Conservation (phyloP, 2,329 filamentous ascomycete species). For the Penicillium digitatum region DNA sequence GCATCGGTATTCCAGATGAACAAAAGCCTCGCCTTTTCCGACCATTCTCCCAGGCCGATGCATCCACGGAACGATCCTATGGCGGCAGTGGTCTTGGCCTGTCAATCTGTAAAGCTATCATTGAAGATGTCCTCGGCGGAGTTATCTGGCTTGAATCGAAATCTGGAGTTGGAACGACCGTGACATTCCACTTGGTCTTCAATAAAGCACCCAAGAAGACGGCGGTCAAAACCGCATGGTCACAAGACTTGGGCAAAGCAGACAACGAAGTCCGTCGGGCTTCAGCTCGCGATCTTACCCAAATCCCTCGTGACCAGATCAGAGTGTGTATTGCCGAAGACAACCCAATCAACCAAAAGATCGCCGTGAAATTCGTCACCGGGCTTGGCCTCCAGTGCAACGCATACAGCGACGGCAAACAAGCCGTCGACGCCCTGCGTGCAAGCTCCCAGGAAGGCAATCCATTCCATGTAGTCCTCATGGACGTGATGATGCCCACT, state of each 20-base stretch:
- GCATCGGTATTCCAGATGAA: conserved; percentile 77
- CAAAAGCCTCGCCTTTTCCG: conserved; percentile 82
- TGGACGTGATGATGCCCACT: conserved; percentile 96
- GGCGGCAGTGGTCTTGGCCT: conserved; percentile 86
- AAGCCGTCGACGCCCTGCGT: conserved; percentile 81
- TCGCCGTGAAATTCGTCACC: conserved; percentile 84
- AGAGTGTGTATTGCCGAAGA: conserved; percentile 93
- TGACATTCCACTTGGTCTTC: conserved; percentile 80
- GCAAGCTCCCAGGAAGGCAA: conserved; percentile 64
- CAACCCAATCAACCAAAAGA: conserved; percentile 90
- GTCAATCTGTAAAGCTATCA: conserved; percentile 90
- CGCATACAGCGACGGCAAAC: conserved; percentile 83
- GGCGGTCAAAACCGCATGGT: conserved; percentile 56
- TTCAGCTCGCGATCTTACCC: conserved; percentile 63
- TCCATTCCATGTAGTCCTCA: conserved; percentile 86
- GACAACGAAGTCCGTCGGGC: conserved; percentile 41
- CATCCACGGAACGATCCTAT: conserved; percentile 83
- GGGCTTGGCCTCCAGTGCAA: conserved; percentile 82
- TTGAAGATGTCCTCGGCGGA: conserved; percentile 87
- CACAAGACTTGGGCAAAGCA: conserved; percentile 43
- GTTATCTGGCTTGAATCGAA: conserved; percentile 76
- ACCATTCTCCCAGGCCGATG: conserved; percentile 89
- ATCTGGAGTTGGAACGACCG: conserved; percentile 57
- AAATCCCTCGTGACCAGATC: conserved; percentile 70
- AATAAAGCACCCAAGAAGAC: conserved; percentile 67